Evolutionary conservation across 2,329 filamentous ascomycete genomes (phyloP).

Genomic region (Apiospora marii): DNA sequence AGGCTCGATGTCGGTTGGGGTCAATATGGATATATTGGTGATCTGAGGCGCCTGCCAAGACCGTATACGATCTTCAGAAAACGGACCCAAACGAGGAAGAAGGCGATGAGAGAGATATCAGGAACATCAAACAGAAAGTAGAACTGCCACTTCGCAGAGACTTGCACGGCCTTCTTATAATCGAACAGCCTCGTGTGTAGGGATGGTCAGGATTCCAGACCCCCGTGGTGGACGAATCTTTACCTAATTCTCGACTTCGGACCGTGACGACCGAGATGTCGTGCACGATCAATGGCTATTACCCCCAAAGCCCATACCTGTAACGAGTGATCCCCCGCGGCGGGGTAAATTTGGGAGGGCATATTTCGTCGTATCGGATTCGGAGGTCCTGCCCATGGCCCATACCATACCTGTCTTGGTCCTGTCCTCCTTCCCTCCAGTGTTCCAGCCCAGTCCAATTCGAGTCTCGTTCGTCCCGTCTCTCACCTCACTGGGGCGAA

Average conservation of each 20-base stretch:
- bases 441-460: conserved; percentile 18
- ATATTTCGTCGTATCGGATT: conserved; percentile 23
- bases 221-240: conserved; percentile 29
- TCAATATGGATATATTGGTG: conserved; percentile 28
- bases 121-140: conserved; percentile 27
- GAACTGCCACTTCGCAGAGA: conserved; percentile 28
- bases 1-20: not conserved
- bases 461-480: conserved; percentile 15
- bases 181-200: conserved; percentile 22
- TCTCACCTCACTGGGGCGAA: conserved; percentile 16
- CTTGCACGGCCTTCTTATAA: conserved; percentile 36
- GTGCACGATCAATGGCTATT: conserved; percentile 28
- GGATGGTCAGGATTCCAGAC: conserved; percentile 26
- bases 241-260: conserved; percentile 55
- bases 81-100: conserved; percentile 7
- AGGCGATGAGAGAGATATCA: not conserved
- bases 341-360: conserved; percentile 40
- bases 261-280: conserved; percentile 59
- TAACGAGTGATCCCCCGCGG: conserved; percentile 39
- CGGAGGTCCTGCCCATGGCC: not conserved
- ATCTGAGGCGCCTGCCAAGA: conserved; percentile 34
- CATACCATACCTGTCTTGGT: no score
- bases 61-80: conserved; percentile 29
- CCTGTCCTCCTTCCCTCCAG: not conserved
- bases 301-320: conserved; percentile 32